phyloP scores from a whole-genome alignment of 1,284 basidiomycete species.

The Mycosarcoma mackinlayi region DNA sequence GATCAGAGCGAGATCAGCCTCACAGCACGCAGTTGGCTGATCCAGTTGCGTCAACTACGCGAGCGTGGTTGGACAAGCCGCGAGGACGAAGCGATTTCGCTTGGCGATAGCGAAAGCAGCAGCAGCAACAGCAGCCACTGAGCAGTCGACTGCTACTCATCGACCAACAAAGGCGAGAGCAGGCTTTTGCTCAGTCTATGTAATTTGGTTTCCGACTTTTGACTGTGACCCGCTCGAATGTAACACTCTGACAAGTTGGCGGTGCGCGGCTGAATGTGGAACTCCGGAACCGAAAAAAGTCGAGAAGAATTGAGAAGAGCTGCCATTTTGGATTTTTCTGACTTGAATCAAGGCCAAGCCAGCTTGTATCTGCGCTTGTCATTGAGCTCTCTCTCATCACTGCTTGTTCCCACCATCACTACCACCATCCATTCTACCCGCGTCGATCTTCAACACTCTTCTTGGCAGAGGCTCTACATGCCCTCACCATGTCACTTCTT shows the following conservation, averaged over 20 bases:
- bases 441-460: no score
- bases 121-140: slow-evolving; percentile 12
- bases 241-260: background rate
- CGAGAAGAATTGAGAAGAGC: slow-evolving; percentile 2
- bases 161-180: background rate
- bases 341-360: background rate
- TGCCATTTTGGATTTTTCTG: slow-evolving; percentile 6
- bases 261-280: background rate
- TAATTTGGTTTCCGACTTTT: no score
- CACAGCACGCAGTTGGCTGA: slow-evolving; percentile 29
- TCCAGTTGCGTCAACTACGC: slow-evolving; percentile 24
- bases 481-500: slow-evolving; percentile 13
- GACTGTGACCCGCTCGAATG: background rate
- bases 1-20: slow-evolving; percentile 15
- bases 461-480: no score
- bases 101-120: slow-evolving; percentile 3
- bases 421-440: slow-evolving; percentile 2
- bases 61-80: slow-evolving; percentile 21
- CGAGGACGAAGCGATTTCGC: slow-evolving; percentile 7
- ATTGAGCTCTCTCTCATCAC: background rate
- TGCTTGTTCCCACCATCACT: background rate
- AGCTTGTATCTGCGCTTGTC: no score
- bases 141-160: no score
- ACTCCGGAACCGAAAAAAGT: slow-evolving; percentile 6
- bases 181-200: no score